phyloP scores from a whole-genome alignment of 306 rosid species.

The Rosa persica region DNA sequence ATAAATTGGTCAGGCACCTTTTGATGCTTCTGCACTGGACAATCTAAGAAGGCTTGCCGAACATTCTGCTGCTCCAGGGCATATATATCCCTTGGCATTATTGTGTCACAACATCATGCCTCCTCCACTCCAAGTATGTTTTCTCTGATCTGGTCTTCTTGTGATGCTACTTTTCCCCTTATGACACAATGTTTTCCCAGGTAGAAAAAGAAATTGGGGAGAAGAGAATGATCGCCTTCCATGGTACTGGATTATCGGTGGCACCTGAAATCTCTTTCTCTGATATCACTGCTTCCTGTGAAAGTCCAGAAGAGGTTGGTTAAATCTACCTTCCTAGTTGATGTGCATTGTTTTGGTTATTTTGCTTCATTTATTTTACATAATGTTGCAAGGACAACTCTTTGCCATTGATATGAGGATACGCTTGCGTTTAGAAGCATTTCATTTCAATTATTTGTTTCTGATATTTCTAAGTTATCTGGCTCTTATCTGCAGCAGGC shows the following conservation, averaged over 20 bases:
- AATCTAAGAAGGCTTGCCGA: constrained; percentile 89
- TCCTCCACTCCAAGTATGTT: constrained; percentile 70
- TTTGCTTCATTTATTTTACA: constrained; percentile 1
- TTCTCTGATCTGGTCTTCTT: constrained; percentile 29
- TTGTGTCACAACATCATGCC: constrained; percentile 94
- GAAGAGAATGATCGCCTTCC: constrained; percentile 75
- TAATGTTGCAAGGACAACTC: neutral
- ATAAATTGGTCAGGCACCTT: constrained; percentile 75
- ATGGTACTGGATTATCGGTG: constrained; percentile 76
- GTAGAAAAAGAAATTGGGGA: constrained; percentile 92
- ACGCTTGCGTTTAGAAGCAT: neutral
- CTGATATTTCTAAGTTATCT: constrained; percentile 9
- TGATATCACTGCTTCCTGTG: constrained; percentile 38
- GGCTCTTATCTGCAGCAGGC: constrained; percentile 54
- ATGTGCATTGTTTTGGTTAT: constrained; percentile 16
- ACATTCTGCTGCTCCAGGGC: constrained; percentile 84
- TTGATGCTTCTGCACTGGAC: constrained; percentile 86
- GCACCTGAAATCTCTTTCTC: constrained; percentile 69
- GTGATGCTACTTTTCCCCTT: constrained; percentile 17
- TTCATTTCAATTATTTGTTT: neutral
- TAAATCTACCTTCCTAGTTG: constrained; percentile 16
- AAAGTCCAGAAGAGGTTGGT: constrained; percentile 68
- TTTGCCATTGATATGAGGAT: neutral
- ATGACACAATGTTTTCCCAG: constrained; percentile 38
- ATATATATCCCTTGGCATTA: constrained; percentile 82